Percentiles rank a stretch among this genome's conserved stretches.
Evolutionary conservation across 2,329 filamentous ascomycete genomes (phyloP).

Genomic region (Lasiodiplodia hormozganensis): DNA sequence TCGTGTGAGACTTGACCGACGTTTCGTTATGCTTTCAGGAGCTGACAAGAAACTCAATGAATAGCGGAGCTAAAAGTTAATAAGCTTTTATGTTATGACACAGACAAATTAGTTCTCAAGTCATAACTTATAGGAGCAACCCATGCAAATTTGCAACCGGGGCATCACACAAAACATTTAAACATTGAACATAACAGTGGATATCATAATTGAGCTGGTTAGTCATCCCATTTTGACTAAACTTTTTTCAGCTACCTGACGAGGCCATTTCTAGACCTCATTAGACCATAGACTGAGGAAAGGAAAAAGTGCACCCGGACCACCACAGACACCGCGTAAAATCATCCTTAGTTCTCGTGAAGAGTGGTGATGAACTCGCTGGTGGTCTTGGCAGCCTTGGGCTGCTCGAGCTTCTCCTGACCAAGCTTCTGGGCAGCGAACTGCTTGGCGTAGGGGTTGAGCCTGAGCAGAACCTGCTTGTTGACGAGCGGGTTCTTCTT

Average conservation of each 20-base stretch:
- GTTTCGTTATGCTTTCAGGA: too few species aligned
- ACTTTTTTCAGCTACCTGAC: constrained; percentile 26
- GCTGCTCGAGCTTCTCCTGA: constrained; percentile 67
- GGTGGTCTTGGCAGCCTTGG: constrained; percentile 65
- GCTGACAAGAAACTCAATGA: too few species aligned
- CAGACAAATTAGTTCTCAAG: not conserved
- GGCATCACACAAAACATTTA: not conserved
- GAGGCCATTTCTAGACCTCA: constrained; percentile 1
- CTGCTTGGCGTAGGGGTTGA: constrained; percentile 95
- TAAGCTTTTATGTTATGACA: not conserved
- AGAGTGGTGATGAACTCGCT: constrained; percentile 59
- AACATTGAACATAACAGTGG: constrained; percentile 7
- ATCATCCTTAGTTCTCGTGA: constrained; percentile 55
- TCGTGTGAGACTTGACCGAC: too few species aligned
- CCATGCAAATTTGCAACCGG: not conserved
- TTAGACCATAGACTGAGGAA: constrained; percentile 25
- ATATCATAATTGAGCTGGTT: constrained; percentile 28
- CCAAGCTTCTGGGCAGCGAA: constrained; percentile 89
- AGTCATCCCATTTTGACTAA: constrained; percentile 28
- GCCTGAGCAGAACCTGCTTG: constrained; percentile 97
- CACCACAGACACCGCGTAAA: constrained; percentile 6
- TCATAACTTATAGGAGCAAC: not conserved
- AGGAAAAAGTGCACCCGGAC: constrained; percentile 18
- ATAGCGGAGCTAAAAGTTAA: not conserved
- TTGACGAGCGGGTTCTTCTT: constrained; percentile 99